Evolutionary conservation across 2,329 filamentous ascomycete species (phyloP).

Genomic region (Botryotinia narcissicola): DNA sequence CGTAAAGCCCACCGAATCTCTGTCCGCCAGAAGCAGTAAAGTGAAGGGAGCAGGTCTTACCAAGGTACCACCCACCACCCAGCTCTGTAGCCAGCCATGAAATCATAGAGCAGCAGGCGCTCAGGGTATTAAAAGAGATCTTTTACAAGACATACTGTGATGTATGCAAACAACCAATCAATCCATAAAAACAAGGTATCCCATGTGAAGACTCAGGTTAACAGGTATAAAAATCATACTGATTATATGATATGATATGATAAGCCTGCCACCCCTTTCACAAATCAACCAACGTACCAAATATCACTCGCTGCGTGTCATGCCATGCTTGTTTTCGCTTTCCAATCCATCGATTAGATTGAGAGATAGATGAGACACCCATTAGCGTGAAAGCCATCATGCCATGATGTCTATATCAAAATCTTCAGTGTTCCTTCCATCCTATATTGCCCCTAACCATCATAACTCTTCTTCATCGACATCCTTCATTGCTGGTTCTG

Average conservation of each 20-base stretch:
- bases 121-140: not conserved
- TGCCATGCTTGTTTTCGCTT: not conserved
- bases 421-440: slow-evolving; percentile 4
- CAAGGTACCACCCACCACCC: not conserved
- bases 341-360: slow-evolving; percentile 12
- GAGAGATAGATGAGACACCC: slow-evolving; percentile 4
- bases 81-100: not conserved
- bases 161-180: slow-evolving; percentile 10
- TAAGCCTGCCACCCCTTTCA: not conserved
- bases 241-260: not conserved
- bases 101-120: not conserved
- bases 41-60: not conserved
- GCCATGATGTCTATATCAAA: slow-evolving; percentile 12
- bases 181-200: slow-evolving; percentile 9
- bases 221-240: slow-evolving; percentile 10
- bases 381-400: not conserved
- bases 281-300: not conserved
- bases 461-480: slow-evolving; percentile 35
- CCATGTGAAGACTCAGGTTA: not conserved
- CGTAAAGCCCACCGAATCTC: not conserved
- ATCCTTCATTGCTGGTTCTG: slow-evolving; percentile 27
- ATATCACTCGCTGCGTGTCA: slow-evolving; percentile 8
- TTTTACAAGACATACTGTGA: slow-evolving; percentile 4
- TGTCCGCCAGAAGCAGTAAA: not conserved
- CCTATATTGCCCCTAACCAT: slow-evolving; percentile 24